Evolutionary conservation across 805 yeast species (phyloP).

Genomic region (Candida dajiaensis): DNA sequence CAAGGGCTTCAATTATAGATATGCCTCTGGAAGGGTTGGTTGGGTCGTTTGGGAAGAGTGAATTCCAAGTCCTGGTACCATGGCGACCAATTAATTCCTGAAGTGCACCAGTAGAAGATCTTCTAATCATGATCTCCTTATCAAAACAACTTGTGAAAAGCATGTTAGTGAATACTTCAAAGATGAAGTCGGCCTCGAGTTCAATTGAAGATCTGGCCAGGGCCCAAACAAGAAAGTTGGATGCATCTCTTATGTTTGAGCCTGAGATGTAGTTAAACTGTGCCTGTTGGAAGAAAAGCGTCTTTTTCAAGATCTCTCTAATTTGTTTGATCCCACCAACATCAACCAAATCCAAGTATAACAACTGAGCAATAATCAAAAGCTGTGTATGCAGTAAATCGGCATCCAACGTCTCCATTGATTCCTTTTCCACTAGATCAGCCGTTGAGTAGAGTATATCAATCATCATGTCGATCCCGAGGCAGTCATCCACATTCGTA

Average conservation of each 20-base stretch:
- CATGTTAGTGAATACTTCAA: slow-evolving; percentile 28
- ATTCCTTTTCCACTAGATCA: slow-evolving; percentile 24
- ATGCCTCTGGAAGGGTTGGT: slow-evolving; percentile 34
- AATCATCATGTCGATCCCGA: slow-evolving; percentile 37
- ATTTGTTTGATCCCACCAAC: slow-evolving; percentile 9
- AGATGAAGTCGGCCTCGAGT: slow-evolving; percentile 14
- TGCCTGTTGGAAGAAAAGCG: slow-evolving; percentile 54
- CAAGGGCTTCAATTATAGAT: slow-evolving; percentile 52
- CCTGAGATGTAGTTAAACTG: slow-evolving; percentile 50
- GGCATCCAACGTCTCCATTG: slow-evolving; percentile 27
- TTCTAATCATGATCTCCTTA: slow-evolving; percentile 62
- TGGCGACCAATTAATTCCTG: slow-evolving; percentile 84
- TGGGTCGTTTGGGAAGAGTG: slow-evolving; percentile 11
- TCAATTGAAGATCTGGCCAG: slow-evolving; percentile 38
- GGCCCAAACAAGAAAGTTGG: slow-evolving; percentile 85
- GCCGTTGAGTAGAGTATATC: slow-evolving; percentile 17
- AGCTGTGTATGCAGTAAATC: slow-evolving; percentile 30
- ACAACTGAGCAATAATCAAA: slow-evolving; percentile 29
- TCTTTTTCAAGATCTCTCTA: slow-evolving; percentile 32
- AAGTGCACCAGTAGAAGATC: slow-evolving; percentile 81
- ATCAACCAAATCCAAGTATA: slow-evolving; percentile 13
- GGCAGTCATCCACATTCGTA: slow-evolving; percentile 27
- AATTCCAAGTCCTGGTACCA: slow-evolving; percentile 36
- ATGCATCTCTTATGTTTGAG: slow-evolving; percentile 71
- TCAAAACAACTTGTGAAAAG: slow-evolving; percentile 60